These are phyloP conservation scores for Alternaria burnsii DNA, from an alignment of 2,329 filamentous ascomycete genomes.

Conservation along the genomic window DNA sequence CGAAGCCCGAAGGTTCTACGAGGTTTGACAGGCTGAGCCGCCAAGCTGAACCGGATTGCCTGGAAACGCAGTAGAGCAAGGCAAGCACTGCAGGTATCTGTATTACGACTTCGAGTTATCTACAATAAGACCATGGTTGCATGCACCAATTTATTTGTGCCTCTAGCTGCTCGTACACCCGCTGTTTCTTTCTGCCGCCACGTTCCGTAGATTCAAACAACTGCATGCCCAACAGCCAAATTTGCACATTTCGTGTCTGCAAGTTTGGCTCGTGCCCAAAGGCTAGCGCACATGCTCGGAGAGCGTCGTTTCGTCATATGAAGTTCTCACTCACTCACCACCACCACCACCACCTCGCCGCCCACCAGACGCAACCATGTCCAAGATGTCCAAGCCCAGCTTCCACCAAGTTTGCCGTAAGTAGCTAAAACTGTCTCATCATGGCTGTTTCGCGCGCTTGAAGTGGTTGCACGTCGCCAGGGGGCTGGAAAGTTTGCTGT, in stretches of 20 bases:
- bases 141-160: background rate
- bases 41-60: background rate
- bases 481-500: background rate
- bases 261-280: background rate
- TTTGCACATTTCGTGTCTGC: background rate
- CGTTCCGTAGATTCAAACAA: background rate
- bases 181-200: background rate
- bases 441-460: background rate
- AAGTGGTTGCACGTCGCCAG: background rate
- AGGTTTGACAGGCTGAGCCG: conserved; percentile 15
- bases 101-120: background rate
- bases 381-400: background rate
- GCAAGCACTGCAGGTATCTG: background rate
- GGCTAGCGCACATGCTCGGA: background rate
- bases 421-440: background rate
- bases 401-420: background rate
- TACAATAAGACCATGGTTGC: background rate
- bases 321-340: background rate
- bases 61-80: background rate
- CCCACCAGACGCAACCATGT: background rate
- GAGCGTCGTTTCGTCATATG: background rate
- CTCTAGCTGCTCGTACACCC: background rate
- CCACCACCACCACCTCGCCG: background rate
- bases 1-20: conserved; percentile 65
- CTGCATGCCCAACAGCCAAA: background rate